These are phyloP conservation scores for Coniochaeta sp. DNA, from an alignment of 2,329 filamentous ascomycete species.

Conservation along the genomic window DNA sequence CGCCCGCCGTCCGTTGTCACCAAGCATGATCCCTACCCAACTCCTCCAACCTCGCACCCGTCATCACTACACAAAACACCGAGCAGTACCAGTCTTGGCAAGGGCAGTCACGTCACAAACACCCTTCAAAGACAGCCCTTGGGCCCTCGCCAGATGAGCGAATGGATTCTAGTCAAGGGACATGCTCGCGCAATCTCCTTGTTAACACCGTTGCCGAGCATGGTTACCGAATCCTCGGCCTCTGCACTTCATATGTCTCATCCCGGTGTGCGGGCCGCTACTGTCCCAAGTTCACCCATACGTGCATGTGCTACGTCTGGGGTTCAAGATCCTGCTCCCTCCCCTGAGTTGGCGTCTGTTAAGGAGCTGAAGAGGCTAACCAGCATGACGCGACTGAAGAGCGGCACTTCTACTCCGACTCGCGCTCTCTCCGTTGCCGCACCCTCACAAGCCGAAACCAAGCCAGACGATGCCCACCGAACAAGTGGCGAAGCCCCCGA, in stretches of 20 bases:
- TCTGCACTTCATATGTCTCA: conserved; percentile 64
- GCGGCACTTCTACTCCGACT: conserved; percentile 83
- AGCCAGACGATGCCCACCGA: conserved; percentile 28
- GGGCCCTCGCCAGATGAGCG: conserved; percentile 33
- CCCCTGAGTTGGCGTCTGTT: conserved; percentile 54
- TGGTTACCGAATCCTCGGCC: conserved; percentile 56
- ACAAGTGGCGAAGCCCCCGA: conserved; percentile 31
- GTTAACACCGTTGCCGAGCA: conserved; percentile 54
- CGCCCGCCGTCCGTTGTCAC: neutral
- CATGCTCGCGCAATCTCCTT: conserved; percentile 36
- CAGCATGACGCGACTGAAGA: conserved; percentile 74
- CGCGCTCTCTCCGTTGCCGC: conserved; percentile 68
- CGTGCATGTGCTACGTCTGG: conserved; percentile 27
- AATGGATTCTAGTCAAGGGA: conserved; percentile 33
- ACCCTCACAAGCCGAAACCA: conserved; percentile 40
- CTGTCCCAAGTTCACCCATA: conserved; percentile 45
- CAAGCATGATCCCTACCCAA: conserved; percentile 42
- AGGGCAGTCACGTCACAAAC: conserved; percentile 23
- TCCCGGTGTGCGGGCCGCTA: conserved; percentile 48
- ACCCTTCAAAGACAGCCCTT: conserved; percentile 23
- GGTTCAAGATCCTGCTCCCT: conserved; percentile 27
- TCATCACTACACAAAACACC: conserved; percentile 37
- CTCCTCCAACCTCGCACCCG: conserved; percentile 46
- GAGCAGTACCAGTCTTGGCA: conserved; percentile 32
- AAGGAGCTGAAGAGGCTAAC: conserved; percentile 82